Conservation (phyloP, 805 yeast species). For the Yueomyces sp. region DNA sequence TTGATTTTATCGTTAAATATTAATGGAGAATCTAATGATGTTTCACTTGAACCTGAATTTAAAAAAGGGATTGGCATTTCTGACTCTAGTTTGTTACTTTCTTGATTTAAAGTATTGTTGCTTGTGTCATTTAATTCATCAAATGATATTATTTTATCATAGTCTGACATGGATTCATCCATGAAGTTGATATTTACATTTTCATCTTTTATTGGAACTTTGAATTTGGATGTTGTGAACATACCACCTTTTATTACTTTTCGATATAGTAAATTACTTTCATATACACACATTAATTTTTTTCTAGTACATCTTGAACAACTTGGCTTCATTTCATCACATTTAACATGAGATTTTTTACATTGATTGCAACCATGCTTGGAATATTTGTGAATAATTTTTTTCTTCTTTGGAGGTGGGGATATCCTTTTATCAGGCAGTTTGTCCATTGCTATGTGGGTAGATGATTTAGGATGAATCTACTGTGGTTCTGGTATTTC, state of each 20-base stretch:
- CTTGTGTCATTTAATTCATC: too few species aligned
- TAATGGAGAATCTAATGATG: too few species aligned
- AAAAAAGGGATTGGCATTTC: neutral
- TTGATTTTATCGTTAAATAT: too few species aligned
- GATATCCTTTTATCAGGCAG: too few species aligned
- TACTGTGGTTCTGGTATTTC: too few species aligned
- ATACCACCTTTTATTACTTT: neutral
- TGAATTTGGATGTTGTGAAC: neutral
- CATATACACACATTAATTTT: neutral
- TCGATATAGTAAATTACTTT: too few species aligned
- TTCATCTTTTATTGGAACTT: neutral
- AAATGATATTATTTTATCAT: neutral
- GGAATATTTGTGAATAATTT: conserved; percentile 23
- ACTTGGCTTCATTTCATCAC: conserved; percentile 74
- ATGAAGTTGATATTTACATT: neutral
- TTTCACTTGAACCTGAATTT: neutral
- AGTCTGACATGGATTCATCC: neutral
- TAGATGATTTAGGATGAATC: too few species aligned
- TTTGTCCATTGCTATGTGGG: too few species aligned
- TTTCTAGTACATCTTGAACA: conserved; percentile 50
- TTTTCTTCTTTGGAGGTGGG: neutral
- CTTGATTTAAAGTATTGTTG: neutral
- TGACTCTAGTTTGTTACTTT: too few species aligned
- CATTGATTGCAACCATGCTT: conserved; percentile 84
- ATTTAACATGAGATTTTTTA: conserved; percentile 78